phyloP scores from a whole-genome alignment of 805 yeast species.

The Spathaspora girioi region DNA sequence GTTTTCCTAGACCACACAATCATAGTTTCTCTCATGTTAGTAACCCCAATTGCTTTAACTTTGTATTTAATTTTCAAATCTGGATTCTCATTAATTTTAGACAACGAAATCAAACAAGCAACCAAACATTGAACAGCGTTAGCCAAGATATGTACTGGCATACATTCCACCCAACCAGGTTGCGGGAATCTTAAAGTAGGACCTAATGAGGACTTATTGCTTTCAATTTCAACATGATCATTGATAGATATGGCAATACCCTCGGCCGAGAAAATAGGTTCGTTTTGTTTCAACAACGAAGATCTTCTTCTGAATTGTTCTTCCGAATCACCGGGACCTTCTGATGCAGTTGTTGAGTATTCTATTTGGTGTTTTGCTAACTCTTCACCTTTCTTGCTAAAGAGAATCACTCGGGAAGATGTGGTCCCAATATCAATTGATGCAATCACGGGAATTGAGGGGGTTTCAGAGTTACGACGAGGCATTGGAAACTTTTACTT shows the following conservation, averaged over 20 bases:
- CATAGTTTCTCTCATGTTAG: conserved; percentile 95
- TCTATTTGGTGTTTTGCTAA: conserved; percentile 89
- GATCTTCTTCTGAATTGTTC: conserved; percentile 45
- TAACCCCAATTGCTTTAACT: conserved; percentile 77
- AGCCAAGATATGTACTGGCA: conserved; percentile 77
- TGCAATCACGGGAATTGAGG: conserved; percentile 47
- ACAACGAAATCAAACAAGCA: conserved; percentile 55
- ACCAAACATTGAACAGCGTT: conserved; percentile 79
- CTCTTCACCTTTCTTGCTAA: conserved; percentile 69
- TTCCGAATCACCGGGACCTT: conserved; percentile 38
- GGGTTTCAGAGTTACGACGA: conserved; percentile 41
- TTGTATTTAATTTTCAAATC: conserved; percentile 51
- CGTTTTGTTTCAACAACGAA: conserved; percentile 42
- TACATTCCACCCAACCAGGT: conserved; percentile 94
- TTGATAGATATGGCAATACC: conserved; percentile 65
- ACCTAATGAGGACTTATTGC: conserved; percentile 45
- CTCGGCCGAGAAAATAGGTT: conserved; percentile 67
- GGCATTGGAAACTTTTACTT: conserved; percentile 22
- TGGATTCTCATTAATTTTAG: conserved; percentile 52
- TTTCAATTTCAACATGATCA: conserved; percentile 62
- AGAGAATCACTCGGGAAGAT: conserved; percentile 83
- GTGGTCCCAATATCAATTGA: conserved; percentile 91
- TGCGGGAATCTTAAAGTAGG: conserved; percentile 76
- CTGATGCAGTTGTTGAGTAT: conserved; percentile 71
- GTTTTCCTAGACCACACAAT: conserved; percentile 82